A percentile compares a stretch with the other conserved stretches of the same genome.
Evolutionary conservation across 768 basidiomycete genomes (phyloP).

Genomic region (Solioccasus polychromus): DNA sequence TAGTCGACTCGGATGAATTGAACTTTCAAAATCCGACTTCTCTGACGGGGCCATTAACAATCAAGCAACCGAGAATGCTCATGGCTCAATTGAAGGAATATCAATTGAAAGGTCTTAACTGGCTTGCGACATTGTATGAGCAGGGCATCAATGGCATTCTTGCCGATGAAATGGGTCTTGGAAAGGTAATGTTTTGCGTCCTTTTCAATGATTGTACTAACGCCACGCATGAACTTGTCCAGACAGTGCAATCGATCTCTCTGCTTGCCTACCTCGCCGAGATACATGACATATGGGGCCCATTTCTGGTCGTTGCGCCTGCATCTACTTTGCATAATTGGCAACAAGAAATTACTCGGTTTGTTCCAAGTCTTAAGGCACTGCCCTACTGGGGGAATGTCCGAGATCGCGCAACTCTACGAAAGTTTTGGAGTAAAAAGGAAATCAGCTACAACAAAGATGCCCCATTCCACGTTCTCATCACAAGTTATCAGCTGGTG

Average conservation of each 20-base stretch:
- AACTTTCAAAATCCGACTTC: constrained; percentile 99
- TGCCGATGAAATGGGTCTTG: constrained; percentile 98
- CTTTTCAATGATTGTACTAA: background rate
- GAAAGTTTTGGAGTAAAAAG: constrained; percentile 98
- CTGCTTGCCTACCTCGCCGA: constrained; percentile 94
- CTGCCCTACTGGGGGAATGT: constrained; percentile 98
- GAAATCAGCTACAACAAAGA: constrained; percentile 93
- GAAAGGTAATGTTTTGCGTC: constrained; percentile 53
- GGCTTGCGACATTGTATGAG: constrained; percentile 96
- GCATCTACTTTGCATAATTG: constrained; percentile 98
- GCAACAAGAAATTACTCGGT: constrained; percentile 97
- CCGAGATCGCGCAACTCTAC: constrained; percentile 89
- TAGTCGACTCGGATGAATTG: constrained; percentile 94
- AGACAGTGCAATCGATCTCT: constrained; percentile 98
- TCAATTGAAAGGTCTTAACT: constrained; percentile 95
- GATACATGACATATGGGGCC: constrained; percentile 98
- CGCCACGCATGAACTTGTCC: background rate
- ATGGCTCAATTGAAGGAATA: constrained; percentile 98
- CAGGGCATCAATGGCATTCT: constrained; percentile 99
- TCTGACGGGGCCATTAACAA: constrained; percentile 75
- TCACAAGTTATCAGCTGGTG: constrained; percentile 95
- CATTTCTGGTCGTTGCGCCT: constrained; percentile 96
- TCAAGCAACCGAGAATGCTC: constrained; percentile 92
- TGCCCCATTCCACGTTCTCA: constrained; percentile 93
- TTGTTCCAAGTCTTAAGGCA: constrained; percentile 91